Percentiles rank a stretch among this genome's conserved stretches.
These are phyloP conservation scores for Acanthamoeba healyi DNA, from an alignment of 208 protist species.

Conservation along the genomic window DNA sequence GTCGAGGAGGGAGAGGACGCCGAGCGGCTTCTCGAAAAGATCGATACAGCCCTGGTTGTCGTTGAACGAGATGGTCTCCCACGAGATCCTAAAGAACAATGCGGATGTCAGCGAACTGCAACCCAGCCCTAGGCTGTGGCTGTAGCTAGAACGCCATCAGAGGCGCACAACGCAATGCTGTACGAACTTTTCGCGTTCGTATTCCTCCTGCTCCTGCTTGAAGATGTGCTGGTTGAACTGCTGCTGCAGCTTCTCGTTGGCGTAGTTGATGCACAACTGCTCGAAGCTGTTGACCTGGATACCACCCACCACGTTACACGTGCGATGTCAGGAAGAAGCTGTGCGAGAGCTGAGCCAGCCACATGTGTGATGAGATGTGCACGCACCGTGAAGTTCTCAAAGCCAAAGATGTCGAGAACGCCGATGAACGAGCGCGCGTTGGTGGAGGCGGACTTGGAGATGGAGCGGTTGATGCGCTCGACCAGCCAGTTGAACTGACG, in stretches of 20 bases:
- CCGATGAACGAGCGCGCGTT: constrained; percentile 68
- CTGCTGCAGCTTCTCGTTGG: constrained; percentile 96
- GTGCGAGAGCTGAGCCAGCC: not conserved
- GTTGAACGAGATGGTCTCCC: constrained; percentile 96
- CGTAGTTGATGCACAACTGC: constrained; percentile 97
- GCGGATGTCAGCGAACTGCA: too few species aligned
- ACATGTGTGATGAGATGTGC: not conserved
- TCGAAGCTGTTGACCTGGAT: constrained; percentile 94
- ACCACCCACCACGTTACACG: constrained; percentile 72
- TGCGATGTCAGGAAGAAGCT: constrained; percentile 12
- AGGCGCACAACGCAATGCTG: not conserved
- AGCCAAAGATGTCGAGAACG: constrained; percentile 95
- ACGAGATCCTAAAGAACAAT: constrained; percentile 92
- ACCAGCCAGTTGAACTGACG: constrained; percentile 75
- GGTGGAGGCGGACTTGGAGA: constrained; percentile 45
- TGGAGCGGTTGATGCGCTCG: constrained; percentile 61
- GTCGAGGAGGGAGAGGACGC: constrained; percentile 86
- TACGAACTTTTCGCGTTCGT: constrained; percentile 30
- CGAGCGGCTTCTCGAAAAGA: constrained; percentile 88
- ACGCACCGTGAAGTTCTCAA: constrained; percentile 94
- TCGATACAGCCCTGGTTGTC: constrained; percentile 96
- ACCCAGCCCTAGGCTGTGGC: too few species aligned
- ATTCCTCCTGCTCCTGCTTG: constrained; percentile 97
- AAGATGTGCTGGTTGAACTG: constrained; percentile 93
- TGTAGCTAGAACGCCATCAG: not conserved